Conservation (phyloP, 179 eudicot species). For the Corrigiola litoralis region DNA sequence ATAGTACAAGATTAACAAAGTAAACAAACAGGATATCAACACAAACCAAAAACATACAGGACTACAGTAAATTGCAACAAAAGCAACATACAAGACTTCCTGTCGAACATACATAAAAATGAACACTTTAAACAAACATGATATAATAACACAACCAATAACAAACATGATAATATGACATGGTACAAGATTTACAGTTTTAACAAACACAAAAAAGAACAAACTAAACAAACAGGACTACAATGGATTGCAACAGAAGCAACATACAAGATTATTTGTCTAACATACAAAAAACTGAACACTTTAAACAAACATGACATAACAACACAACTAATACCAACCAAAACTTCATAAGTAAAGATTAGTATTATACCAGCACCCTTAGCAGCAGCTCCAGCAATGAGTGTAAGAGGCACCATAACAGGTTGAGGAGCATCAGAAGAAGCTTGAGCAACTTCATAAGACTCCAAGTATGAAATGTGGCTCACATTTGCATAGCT, state of each 20-base stretch:
- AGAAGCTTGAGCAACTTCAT: slow-evolving; percentile 22
- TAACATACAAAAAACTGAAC: not conserved
- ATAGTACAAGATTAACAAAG: not conserved
- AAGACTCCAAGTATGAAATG: slow-evolving; percentile 29
- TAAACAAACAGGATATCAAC: not conserved
- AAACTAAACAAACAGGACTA: too few species aligned
- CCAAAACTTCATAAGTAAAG: too few species aligned
- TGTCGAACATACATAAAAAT: not conserved
- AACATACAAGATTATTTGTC: too few species aligned
- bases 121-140: too few species aligned
- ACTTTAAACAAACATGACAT: not conserved
- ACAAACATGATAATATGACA: too few species aligned
- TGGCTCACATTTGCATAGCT: slow-evolving; percentile 39
- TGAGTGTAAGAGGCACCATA: slow-evolving; percentile 63
- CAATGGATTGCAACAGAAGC: too few species aligned
- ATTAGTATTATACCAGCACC: slow-evolving; percentile 94
- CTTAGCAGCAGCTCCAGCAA: slow-evolving; percentile 66
- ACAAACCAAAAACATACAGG: too few species aligned
- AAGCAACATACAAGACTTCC: not conserved
- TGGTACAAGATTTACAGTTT: too few species aligned
- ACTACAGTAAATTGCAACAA: not conserved
- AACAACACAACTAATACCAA: too few species aligned
- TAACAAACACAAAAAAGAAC: too few species aligned
- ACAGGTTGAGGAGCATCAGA: slow-evolving; percentile 29
- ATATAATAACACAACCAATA: not conserved